Base-by-base conservation (phyloP, 176 grass and related monocot genomes). In the Cenchrus purpureus region DNA sequence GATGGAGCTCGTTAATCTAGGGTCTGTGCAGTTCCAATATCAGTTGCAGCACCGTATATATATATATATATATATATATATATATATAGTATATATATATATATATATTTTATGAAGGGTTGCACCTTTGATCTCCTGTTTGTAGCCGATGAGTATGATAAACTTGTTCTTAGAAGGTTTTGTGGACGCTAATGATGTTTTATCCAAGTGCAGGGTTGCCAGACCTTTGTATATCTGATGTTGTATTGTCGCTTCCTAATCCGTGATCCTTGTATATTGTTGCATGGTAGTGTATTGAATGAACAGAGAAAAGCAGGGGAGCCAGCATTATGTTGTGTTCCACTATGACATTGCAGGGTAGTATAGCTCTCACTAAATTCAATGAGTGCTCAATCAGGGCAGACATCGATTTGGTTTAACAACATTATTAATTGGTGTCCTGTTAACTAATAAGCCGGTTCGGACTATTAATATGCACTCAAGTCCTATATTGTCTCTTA, bases 321-420 rank as follows among this genome's bases (percentile, higher is more conserved):
- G 59, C n/a, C 37, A 53, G 42, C 54, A 81, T 81, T 69, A 81
- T 81, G 19, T 66, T 74, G 79, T 44, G 74, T 68, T 84, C 84
- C 84, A 88, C 79, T 83, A 62, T 65, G 14, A 73, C 16, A 60
- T 52, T 66, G 74, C 85, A 73, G 57, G 84, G 65, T 50, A 50
- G 4, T n/a, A n/a, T 58, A 49, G 67, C 67, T 90, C 67, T 90
- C 67, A 37, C 74, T 83, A 51, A 79, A 79, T 83, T 74, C 44
- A 29, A 79, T 31, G 65, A 69, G n/a, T 70, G 52, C 76, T 87
- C 61, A 19, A 28, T 75, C 52, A 45, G 32, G 46, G 64, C 19
- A 82, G 49, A 81, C 43, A 74, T 17, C 19, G 7, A 55, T 51
- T 73, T 56, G 78, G 61, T 53, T 67, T 68, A 83, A 54, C 89